These are phyloP conservation scores for Oenanthe javanica DNA, from an alignment of 140 eudicot genomes.

Conservation along the genomic window DNA sequence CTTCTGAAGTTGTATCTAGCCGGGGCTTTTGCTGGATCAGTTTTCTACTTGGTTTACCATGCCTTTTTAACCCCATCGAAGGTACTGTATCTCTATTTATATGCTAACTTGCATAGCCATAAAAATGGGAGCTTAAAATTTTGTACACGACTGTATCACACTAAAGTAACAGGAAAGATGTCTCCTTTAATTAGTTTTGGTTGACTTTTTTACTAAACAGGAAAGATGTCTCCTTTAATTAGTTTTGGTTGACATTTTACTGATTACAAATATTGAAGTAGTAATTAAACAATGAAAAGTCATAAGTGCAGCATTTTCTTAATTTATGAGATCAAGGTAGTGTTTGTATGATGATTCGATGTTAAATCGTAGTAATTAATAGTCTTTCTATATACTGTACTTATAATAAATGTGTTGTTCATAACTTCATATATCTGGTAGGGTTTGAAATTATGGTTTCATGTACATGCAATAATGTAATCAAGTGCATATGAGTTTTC, in stretches of 20 bases:
- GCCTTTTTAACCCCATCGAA: conserved; percentile 44
- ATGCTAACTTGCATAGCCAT: neutral
- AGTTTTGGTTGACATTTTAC: neutral
- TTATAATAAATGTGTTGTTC: neutral
- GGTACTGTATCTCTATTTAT: conserved; percentile 29
- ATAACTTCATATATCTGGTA: neutral
- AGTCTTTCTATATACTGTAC: neutral
- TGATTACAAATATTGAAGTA: neutral
- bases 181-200: neutral
- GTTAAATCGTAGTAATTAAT: neutral
- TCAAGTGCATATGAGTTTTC: neutral
- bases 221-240: too few species aligned
- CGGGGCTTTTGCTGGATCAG: conserved; percentile 87
- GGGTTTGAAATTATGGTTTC: neutral
- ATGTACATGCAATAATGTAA: neutral
- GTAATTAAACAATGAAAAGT: neutral
- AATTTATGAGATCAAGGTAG: neutral
- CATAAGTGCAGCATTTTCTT: neutral
- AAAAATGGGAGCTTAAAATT: neutral
- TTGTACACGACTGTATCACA: neutral
- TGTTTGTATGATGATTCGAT: neutral
- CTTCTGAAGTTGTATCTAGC: conserved; percentile 64
- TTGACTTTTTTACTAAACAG: too few species aligned
- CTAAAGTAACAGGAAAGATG: neutral
- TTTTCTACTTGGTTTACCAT: conserved; percentile 61